Conservation (phyloP, 257 asterid genomes). For the Galeopsis tetrahit region DNA sequence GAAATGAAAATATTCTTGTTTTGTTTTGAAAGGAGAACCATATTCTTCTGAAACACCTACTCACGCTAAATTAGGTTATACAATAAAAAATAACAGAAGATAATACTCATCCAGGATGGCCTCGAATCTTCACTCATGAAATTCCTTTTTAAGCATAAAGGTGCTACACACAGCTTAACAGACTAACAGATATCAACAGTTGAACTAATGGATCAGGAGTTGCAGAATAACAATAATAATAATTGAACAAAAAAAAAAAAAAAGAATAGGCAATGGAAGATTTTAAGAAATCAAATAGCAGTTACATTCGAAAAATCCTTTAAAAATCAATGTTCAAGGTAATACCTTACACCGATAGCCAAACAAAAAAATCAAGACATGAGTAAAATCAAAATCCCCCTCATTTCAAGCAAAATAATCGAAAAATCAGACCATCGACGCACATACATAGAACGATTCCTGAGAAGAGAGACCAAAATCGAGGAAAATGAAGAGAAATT, state of each 20-base stretch:
- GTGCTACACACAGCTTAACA: constrained; percentile 1
- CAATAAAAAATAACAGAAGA: constrained; percentile 5
- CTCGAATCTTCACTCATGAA: background rate
- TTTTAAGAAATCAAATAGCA: background rate
- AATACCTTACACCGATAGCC: constrained; percentile 18
- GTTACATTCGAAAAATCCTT: background rate
- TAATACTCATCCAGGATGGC: background rate
- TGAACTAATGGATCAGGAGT: constrained; percentile 23
- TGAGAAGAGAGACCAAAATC: background rate
- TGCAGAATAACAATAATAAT: background rate
- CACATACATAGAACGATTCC: background rate
- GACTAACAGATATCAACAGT: constrained; percentile 9
- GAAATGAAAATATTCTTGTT: background rate
- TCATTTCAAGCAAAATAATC: constrained; percentile 17
- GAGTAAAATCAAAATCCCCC: constrained; percentile 24
- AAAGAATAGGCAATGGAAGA: background rate
- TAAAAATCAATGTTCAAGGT: background rate
- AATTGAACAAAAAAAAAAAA: background rate
- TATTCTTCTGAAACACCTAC: constrained; percentile 15
- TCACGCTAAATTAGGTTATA: constrained; percentile 5
- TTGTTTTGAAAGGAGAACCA: constrained; percentile 6
- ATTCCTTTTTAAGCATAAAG: constrained; percentile 5
- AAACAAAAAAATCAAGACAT: background rate
- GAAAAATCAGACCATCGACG: background rate
- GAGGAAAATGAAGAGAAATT: constrained; percentile 2